Conservation (phyloP, 2,329 filamentous ascomycete genomes). For the Botrytis medusae region DNA sequence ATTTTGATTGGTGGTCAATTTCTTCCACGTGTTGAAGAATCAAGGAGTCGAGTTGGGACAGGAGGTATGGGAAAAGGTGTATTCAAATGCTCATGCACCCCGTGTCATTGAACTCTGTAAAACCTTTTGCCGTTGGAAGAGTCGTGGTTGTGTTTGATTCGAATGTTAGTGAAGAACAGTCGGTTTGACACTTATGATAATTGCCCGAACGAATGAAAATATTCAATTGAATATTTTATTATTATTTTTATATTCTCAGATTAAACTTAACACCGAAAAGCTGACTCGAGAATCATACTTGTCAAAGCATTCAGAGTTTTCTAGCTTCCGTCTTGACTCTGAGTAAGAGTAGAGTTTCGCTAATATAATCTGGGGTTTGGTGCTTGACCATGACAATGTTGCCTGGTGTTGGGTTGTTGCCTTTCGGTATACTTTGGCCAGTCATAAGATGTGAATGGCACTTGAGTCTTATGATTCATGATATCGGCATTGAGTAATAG, state of each 20-base stretch:
- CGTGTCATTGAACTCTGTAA: background rate
- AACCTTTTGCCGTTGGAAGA: background rate
- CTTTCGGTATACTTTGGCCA: background rate
- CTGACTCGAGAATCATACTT: background rate
- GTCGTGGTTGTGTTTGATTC: conserved; percentile 18
- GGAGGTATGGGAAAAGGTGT: background rate
- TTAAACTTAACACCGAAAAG: background rate
- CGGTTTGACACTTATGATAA: conserved; percentile 2
- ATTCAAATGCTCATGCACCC: conserved; percentile 8
- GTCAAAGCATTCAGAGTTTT: conserved; percentile 10
- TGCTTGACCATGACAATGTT: background rate
- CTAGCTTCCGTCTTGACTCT: conserved; percentile 1
- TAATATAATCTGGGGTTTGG: background rate
- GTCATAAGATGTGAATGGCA: background rate
- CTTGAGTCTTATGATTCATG: background rate
- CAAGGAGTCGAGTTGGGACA: conserved; percentile 4
- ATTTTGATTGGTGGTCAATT: conserved; percentile 15
- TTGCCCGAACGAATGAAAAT: conserved; percentile 20
- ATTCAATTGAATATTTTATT: conserved; percentile 3
- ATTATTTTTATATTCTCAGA: background rate
- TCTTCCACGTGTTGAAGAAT: background rate
- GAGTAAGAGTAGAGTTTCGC: background rate
- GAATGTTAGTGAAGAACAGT: background rate
- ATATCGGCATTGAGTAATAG: background rate
- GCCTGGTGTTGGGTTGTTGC: background rate